These are phyloP conservation scores for Parietaria judaica DNA, from an alignment of 306 rosid genomes.

Conservation along the genomic window DNA sequence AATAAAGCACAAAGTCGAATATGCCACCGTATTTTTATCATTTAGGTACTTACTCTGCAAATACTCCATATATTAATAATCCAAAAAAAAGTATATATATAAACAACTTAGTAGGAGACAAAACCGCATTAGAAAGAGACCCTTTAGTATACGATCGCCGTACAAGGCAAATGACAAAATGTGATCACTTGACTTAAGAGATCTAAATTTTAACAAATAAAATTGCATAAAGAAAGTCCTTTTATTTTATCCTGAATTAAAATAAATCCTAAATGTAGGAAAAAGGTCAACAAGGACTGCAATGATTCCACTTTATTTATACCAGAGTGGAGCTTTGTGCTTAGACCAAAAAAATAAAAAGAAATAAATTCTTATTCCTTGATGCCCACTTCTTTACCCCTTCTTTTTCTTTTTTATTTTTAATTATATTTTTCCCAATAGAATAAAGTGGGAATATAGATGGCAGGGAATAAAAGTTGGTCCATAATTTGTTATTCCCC, in stretches of 20 bases:
- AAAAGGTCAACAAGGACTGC: conserved; percentile 34
- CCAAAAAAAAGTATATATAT: neutral
- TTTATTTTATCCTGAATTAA: conserved; percentile 19
- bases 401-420: conserved; percentile 19
- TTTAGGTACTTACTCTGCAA: no score
- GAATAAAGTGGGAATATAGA: conserved; percentile 42
- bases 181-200: conserved; percentile 1
- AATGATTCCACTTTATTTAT: conserved; percentile 35
- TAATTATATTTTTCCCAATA: conserved; percentile 4
- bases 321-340: conserved; percentile 35
- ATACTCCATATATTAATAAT: no score
- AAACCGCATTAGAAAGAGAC: conserved; percentile 1
- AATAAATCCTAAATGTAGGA: conserved; percentile 17
- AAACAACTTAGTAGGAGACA: neutral
- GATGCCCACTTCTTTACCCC: conserved; percentile 35
- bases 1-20: no score
- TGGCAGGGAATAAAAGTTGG: conserved; percentile 24
- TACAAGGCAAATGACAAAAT: conserved; percentile 5
- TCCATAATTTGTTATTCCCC: conserved; percentile 10
- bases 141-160: conserved; percentile 2
- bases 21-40: no score
- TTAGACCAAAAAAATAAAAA: neutral
- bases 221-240: conserved; percentile 21
- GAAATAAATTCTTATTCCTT: conserved; percentile 59
- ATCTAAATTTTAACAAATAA: conserved; percentile 24